These are phyloP conservation scores for Colletotrichum spinosum DNA, from an alignment of 2,329 filamentous ascomycete species.

Conservation along the genomic window DNA sequence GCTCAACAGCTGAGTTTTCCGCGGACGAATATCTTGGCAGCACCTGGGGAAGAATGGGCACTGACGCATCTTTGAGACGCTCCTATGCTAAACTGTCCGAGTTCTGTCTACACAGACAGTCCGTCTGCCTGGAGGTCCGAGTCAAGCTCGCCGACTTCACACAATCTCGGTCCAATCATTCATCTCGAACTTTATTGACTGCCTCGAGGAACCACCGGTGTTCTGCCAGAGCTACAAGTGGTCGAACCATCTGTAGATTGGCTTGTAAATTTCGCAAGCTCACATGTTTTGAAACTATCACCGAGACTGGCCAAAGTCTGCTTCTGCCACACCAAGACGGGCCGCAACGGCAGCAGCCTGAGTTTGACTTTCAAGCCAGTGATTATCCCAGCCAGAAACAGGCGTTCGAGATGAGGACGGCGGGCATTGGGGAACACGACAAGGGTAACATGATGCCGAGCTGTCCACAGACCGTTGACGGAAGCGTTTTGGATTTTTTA, in stretches of 20 bases:
- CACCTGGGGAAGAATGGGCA: neutral
- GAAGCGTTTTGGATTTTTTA: no score
- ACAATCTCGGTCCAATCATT: no score
- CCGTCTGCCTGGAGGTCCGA: neutral
- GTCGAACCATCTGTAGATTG: no score
- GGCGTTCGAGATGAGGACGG: neutral
- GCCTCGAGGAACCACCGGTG: no score
- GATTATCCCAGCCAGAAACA: constrained; percentile 6
- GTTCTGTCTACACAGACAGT: no score
- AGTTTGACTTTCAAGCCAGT: constrained; percentile 12
- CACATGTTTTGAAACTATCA: neutral
- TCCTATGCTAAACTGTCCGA: no score
- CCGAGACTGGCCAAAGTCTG: constrained; percentile 2
- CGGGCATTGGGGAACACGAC: neutral
- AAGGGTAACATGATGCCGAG: no score
- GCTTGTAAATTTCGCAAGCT: no score
- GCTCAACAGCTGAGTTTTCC: neutral
- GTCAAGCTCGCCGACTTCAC: neutral
- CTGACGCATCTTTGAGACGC: neutral
- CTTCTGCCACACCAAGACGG: neutral
- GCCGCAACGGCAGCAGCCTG: constrained; percentile 8
- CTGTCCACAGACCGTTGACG: no score
- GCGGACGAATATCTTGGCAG: neutral
- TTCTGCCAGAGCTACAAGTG: no score
- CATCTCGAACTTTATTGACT: no score